Conservation (phyloP, 495 filamentous ascomycete species). For the Penicillium lividum region DNA sequence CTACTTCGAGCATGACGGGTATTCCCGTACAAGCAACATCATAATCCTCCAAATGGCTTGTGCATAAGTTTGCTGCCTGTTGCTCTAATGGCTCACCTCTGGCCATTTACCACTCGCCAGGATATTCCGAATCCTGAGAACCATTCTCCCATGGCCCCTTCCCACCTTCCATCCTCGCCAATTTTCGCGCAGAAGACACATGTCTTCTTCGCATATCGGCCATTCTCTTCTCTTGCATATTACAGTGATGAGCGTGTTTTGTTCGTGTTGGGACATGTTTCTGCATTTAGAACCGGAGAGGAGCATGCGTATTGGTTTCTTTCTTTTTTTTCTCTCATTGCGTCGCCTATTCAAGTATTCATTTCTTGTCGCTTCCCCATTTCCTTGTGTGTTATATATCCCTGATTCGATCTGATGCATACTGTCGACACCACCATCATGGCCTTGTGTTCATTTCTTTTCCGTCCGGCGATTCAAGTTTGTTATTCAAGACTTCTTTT, state of each 20-base stretch:
- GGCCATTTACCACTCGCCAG: neutral
- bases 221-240: constrained; percentile 39
- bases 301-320: constrained; percentile 38
- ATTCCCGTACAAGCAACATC: neutral
- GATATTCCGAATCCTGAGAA: neutral
- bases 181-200: constrained; percentile 13
- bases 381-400: constrained; percentile 32
- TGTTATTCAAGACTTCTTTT: constrained; percentile 5
- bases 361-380: constrained; percentile 13
- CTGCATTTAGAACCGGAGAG: constrained; percentile 47
- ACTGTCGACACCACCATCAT: constrained; percentile 24
- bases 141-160: neutral
- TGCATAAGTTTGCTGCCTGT: neutral
- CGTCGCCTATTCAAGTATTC: constrained; percentile 15
- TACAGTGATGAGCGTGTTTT: constrained; percentile 45
- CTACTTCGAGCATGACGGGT: neutral
- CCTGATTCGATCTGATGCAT: constrained; percentile 36
- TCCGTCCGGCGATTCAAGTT: constrained; percentile 13
- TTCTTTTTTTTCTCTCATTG: constrained; percentile 17
- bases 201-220: constrained; percentile 26
- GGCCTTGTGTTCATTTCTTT: constrained; percentile 21
- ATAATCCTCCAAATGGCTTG: neutral
- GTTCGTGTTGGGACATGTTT: constrained; percentile 28
- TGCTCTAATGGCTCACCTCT: neutral
- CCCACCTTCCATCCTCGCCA: neutral